Evolutionary conservation across 2,329 filamentous ascomycete genomes (phyloP).

Genomic region (Trichophyton mentagrophytes): DNA sequence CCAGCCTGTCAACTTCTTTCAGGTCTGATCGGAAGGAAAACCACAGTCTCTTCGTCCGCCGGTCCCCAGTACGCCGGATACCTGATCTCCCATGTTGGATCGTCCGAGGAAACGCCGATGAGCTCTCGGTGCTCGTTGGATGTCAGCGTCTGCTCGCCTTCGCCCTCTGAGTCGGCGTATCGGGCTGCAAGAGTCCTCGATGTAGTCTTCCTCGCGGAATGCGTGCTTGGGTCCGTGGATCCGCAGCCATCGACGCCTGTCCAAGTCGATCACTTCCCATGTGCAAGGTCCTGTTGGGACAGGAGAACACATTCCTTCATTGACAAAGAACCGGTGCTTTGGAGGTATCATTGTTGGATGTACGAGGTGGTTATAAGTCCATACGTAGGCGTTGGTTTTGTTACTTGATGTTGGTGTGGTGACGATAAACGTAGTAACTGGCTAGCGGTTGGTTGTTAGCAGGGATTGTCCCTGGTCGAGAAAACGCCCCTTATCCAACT

Average conservation of each 20-base stretch:
- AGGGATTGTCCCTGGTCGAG: background rate
- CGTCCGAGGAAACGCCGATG: background rate
- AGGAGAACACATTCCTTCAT: background rate
- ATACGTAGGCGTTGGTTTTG: too few relatives aligned
- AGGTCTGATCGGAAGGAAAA: background rate
- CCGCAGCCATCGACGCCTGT: conserved; percentile 6
- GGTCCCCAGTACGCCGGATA: background rate
- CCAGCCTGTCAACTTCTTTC: conserved; percentile 6
- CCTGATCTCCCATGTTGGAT: background rate
- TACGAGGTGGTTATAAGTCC: too few relatives aligned
- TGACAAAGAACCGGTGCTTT: conserved; percentile 4
- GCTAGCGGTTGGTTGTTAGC: too few relatives aligned
- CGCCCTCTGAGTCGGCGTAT: conserved; percentile 2
- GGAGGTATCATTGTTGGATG: conserved; percentile 4
- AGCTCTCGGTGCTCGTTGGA: background rate
- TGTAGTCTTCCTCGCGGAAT: conserved; percentile 5
- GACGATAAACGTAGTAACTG: too few relatives aligned
- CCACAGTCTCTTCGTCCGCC: background rate
- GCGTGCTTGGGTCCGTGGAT: conserved; percentile 5
- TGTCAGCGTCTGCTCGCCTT: background rate
- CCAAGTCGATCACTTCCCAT: conserved; percentile 9
- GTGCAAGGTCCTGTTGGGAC: background rate
- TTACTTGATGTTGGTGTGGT: too few relatives aligned
- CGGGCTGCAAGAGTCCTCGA: background rate
- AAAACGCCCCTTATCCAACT: background rate